Evolutionary conservation across 371 early-diverging fungal genomes (phyloP).

Genomic region (Circinella umbellata): DNA sequence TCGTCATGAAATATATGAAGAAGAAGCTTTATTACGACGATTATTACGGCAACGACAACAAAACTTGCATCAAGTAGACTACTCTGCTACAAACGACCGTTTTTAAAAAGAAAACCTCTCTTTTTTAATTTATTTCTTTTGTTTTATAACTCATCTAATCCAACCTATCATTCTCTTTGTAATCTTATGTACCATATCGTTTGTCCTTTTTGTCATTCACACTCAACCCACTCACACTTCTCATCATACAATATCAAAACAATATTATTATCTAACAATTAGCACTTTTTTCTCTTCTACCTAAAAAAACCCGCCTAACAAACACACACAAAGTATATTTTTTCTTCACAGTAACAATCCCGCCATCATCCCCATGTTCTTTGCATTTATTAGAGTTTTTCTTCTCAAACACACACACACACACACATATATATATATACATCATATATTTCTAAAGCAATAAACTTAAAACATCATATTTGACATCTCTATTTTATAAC

Average conservation of each 20-base stretch:
- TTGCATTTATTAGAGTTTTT: not conserved
- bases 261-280: not conserved
- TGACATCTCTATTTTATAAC: not conserved
- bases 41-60: conserved; percentile 20
- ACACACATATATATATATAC: too few relatives aligned
- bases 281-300: not conserved
- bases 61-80: conserved; percentile 16
- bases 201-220: conserved; percentile 6
- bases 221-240: not conserved
- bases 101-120: not conserved
- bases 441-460: not conserved
- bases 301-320: not conserved
- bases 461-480: conserved; percentile 1
- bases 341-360: not conserved
- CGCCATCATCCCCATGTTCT: not conserved
- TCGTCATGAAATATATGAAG: conserved; percentile 47
- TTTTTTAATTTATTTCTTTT: not conserved
- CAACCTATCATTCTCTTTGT: not conserved
- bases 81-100: not conserved
- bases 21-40: conserved; percentile 31
- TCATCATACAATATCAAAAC: not conserved
- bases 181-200: conserved; percentile 10
- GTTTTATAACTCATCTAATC: not conserved
- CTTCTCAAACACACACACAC: not conserved
- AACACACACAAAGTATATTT: not conserved